Base-by-base conservation (phyloP, 345 rosid species). In the Gossypium arboreum region DNA sequence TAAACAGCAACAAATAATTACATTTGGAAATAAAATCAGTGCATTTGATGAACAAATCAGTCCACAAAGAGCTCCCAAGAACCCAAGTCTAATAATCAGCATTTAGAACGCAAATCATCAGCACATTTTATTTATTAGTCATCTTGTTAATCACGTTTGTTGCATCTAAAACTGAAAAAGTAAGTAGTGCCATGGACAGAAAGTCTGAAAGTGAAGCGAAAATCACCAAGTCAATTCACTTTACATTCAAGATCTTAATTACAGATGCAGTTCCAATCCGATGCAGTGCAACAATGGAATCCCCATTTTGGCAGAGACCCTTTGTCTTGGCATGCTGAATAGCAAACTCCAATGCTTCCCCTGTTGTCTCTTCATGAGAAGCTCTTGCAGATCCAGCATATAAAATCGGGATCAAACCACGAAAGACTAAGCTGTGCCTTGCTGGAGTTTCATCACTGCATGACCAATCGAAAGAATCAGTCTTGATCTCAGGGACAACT, bases 371-470 rank as follows among this genome's bases (percentile, higher is more conserved):
- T 5, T 85, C 94, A 69, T 90, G 82, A 0, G 98, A 92, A 43
- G 97, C 97, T 85, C 87, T 82, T 9, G 98, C 96, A n/a, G 98
- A 94, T 2, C 97, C 97, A 18, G 94, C 98, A 68, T 88, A 94
- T 13, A 94, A 81, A 68, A 81, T 87, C 0, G 97, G 98, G 48
- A 94, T 82, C 79, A 94, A 72, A 18, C 98, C 97, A 1, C 98
- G 90, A 83, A 86, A 88, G 54, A 94, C 82, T 12, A 94, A 93
- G 76, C 98, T 94, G 76, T 94, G 98, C 81, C 93, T 92, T 25
- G 98, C 98, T 0, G 98, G 98, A 47, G 94, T 83, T 69, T 88
- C 97, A 52, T 91, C 86, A 48, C 95, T 91, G 83, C 97, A 92
- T 20, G 97, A 87, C 98, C 98, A 94, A 67, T 92, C 98, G 17